Percentiles rank a stretch among this genome's conserved stretches.
Conservation (phyloP, 176 grass and related monocot species). For the Oryza meyeriana region DNA sequence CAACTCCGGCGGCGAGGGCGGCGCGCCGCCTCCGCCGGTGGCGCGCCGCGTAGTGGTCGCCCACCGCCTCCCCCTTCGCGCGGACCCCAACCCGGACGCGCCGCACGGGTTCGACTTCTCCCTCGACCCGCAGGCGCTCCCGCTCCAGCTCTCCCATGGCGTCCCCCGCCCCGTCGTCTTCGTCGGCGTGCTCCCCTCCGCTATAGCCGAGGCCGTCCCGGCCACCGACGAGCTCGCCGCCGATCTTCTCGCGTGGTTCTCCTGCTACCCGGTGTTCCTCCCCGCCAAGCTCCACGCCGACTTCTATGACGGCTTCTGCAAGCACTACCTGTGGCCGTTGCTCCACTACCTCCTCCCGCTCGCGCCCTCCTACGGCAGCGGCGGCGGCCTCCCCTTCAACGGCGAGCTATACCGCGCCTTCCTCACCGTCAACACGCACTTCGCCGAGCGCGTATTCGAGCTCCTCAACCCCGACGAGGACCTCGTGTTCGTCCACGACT, state of each 20-base stretch:
- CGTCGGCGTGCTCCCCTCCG: conserved; percentile 51
- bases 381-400: conserved; percentile 35
- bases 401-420: conserved; percentile 23
- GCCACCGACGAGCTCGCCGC: conserved; percentile 5
- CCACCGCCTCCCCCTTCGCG: conserved; percentile 65
- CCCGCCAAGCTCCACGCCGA: conserved; percentile 39
- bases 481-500: conserved; percentile 57
- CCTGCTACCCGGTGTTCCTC: conserved; percentile 47
- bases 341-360: conserved; percentile 47
- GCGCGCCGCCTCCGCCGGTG: neutral
- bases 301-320: conserved; percentile 68
- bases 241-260: conserved; percentile 34
- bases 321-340: conserved; percentile 62
- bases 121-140: conserved; percentile 48
- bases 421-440: conserved; percentile 46
- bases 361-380: conserved; percentile 23
- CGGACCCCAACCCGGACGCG: conserved; percentile 32
- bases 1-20: neutral
- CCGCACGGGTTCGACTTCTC: conserved; percentile 49
- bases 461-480: conserved; percentile 44
- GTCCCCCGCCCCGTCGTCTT: conserved; percentile 47
- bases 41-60: conserved; percentile 55
- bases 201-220: conserved; percentile 1
- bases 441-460: conserved; percentile 51
- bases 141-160: conserved; percentile 42